These are phyloP conservation scores for Cylindrodendrum hubeiense DNA, from an alignment of 2,329 filamentous ascomycete genomes.

Conservation along the genomic window DNA sequence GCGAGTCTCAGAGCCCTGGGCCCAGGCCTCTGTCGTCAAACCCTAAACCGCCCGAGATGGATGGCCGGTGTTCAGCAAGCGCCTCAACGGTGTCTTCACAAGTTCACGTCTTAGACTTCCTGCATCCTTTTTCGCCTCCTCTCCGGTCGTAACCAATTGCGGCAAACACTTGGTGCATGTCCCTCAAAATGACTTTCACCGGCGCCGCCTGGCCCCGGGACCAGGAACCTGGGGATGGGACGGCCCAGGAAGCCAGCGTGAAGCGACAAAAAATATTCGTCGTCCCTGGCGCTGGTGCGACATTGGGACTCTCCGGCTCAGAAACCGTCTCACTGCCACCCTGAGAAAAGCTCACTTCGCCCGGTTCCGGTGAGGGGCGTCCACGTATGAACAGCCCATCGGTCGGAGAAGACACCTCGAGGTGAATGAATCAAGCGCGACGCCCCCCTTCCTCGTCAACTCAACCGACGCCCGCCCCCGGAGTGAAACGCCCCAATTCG, in stretches of 20 bases:
- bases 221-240: conserved; percentile 12
- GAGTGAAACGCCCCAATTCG: conserved; percentile 24
- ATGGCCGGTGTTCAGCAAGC: not conserved
- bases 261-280: not conserved
- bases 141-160: not conserved
- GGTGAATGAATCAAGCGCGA: conserved; percentile 24
- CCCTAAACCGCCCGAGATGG: not conserved
- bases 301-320: conserved; percentile 11
- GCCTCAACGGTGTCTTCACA: not conserved
- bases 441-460: conserved; percentile 4
- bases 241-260: not conserved
- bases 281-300: conserved; percentile 17
- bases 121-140: not conserved
- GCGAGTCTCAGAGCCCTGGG: not conserved
- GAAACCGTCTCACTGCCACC: conserved; percentile 22
- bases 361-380: conserved; percentile 9
- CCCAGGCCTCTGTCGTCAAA: conserved; percentile 1
- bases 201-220: not conserved
- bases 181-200: not conserved
- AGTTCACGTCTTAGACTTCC: not conserved
- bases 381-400: conserved; percentile 14
- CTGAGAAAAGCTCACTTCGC: conserved; percentile 3
- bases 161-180: not conserved
- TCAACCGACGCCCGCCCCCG: not conserved
- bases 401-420: conserved; percentile 13